These are phyloP conservation scores for Arbutus unedo DNA, from an alignment of 148 eudicot species.

Conservation along the genomic window DNA sequence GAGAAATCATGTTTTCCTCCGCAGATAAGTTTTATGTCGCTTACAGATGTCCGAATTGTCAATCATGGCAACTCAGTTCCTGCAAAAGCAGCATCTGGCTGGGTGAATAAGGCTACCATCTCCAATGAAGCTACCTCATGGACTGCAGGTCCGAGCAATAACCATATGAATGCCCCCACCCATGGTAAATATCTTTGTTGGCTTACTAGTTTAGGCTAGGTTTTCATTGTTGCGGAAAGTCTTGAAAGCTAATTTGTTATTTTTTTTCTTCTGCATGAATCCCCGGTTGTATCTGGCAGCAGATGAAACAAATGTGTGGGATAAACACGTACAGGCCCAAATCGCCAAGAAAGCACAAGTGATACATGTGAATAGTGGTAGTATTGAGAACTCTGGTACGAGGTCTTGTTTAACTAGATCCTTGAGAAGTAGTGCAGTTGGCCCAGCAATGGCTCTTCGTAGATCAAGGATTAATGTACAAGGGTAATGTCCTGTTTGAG, in stretches of 20 bases:
- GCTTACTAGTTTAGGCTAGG: neutral
- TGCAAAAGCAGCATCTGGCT: neutral
- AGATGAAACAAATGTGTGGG: constrained; percentile 49
- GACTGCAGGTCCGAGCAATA: neutral
- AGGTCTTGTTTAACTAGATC: constrained; percentile 61
- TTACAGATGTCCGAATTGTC: neutral
- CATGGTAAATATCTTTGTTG: neutral
- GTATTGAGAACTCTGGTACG: constrained; percentile 30
- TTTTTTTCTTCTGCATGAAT: constrained; percentile 31
- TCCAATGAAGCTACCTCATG: neutral
- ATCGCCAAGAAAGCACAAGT: constrained; percentile 59
- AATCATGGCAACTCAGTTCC: neutral
- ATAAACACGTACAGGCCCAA: constrained; percentile 51
- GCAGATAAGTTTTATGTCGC: constrained; percentile 9
- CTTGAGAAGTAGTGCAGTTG: constrained; percentile 54
- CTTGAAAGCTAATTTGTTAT: no score
- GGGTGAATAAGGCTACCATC: neutral
- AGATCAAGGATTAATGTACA: constrained; percentile 44
- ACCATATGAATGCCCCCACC: neutral
- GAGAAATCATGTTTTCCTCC: neutral
- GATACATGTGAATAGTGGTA: constrained; percentile 43
- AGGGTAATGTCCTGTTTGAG: neutral
- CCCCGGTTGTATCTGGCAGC: constrained; percentile 14
- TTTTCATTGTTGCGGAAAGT: neutral
- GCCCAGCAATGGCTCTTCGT: constrained; percentile 64